Evolutionary conservation across 192 early-diverging fungal species (phyloP).

Genomic region (Entophlyctis helioformis): DNA sequence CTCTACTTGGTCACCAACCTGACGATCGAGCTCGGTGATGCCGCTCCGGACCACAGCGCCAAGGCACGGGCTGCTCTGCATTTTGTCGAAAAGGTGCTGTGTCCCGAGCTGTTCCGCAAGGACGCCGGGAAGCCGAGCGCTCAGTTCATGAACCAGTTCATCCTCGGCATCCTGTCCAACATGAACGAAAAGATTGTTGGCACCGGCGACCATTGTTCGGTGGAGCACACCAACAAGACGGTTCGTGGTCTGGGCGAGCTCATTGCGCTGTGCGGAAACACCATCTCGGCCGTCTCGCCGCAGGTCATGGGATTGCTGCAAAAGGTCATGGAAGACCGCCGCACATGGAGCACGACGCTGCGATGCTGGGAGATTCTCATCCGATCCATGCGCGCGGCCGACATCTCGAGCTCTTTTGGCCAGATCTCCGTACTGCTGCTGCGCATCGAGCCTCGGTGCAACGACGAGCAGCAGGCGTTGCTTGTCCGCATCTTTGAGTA

Average conservation of each 20-base stretch:
- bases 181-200: conserved; percentile 17
- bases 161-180: conserved; percentile 21
- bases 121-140: not conserved
- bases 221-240: conserved; percentile 7
- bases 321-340: conserved; percentile 17
- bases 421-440: conserved; percentile 16
- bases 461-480: not conserved
- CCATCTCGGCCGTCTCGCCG: conserved; percentile 10
- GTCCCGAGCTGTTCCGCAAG: not conserved
- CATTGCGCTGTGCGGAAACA: conserved; percentile 17
- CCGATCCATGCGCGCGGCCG: conserved; percentile 3
- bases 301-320: conserved; percentile 31
- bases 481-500: conserved; percentile 19
- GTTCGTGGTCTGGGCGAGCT: conserved; percentile 15
- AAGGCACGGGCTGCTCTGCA: conserved; percentile 16
- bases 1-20: conserved; percentile 15
- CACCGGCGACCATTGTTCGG: not conserved
- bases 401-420: conserved; percentile 16
- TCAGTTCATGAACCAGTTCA: conserved; percentile 16
- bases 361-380: conserved; percentile 24
- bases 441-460: conserved; percentile 8
- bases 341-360: conserved; percentile 11
- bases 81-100: conserved; percentile 1
- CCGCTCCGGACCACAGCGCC: not conserved
- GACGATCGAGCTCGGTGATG: conserved; percentile 20